These are phyloP conservation scores for Gracilaria caudata DNA, from an alignment of 23 red algal species.

Conservation along the genomic window DNA sequence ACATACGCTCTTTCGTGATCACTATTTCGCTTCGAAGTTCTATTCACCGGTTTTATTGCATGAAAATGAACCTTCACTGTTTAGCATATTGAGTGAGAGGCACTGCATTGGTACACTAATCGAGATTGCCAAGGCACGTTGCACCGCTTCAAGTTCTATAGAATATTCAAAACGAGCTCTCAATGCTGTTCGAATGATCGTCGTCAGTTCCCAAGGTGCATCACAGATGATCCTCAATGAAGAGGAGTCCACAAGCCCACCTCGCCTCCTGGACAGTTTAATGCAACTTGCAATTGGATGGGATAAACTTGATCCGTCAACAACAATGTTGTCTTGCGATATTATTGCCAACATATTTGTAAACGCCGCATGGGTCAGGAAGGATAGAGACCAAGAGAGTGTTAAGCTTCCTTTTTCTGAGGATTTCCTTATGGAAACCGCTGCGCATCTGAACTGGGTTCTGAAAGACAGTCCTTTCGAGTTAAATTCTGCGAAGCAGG, in stretches of 20 bases:
- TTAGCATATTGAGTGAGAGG: conserved; percentile 10
- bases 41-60: conserved; percentile 26
- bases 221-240: neutral
- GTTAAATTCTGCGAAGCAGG: neutral
- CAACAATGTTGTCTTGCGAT: conserved; percentile 43
- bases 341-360: conserved; percentile 22
- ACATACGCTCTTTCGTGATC: conserved; percentile 17
- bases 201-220: neutral
- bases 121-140: conserved; percentile 27
- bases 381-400: neutral
- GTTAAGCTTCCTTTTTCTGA: conserved; percentile 19
- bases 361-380: conserved; percentile 11
- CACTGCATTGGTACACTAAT: conserved; percentile 14
- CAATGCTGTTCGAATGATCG: conserved; percentile 8
- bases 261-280: neutral
- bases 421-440: conserved; percentile 24
- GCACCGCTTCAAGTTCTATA: neutral
- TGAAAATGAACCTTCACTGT: neutral
- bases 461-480: conserved; percentile 8
- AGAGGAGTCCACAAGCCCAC: neutral
- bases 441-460: conserved; percentile 34
- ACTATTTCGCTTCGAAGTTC: conserved; percentile 50
- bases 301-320: conserved; percentile 1
- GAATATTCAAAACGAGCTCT: conserved; percentile 16
- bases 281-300: conserved; percentile 25